phyloP scores from a whole-genome alignment of 768 basidiomycete genomes.

The Boletus rex-veris region DNA sequence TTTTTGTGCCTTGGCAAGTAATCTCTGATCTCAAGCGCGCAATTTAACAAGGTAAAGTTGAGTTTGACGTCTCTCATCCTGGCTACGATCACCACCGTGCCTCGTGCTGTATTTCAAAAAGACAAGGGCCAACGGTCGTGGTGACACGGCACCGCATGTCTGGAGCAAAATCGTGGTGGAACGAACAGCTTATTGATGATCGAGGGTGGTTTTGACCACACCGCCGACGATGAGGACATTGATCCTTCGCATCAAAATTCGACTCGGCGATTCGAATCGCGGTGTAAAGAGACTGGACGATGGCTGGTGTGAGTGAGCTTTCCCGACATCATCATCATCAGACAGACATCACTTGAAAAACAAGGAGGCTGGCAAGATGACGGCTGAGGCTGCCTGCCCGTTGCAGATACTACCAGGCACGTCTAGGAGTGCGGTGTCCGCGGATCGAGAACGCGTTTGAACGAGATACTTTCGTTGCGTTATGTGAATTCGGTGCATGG shows the following conservation, averaged over 20 bases:
- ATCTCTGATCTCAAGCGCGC: neutral
- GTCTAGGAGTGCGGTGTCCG: neutral
- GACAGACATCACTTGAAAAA: neutral
- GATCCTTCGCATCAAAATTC: neutral
- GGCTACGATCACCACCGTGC: neutral
- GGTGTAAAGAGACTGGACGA: neutral
- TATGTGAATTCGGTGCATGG: neutral
- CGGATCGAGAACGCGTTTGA: neutral
- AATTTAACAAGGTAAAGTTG: neutral
- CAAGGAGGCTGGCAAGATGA: neutral
- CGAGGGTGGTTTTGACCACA: neutral
- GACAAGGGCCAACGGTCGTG: neutral
- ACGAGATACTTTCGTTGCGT: neutral
- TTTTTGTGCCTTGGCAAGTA: neutral
- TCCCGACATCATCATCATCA: neutral
- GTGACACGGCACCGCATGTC: neutral
- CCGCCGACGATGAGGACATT: neutral
- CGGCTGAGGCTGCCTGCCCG: neutral
- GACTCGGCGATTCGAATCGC: neutral
- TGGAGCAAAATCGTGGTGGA: neutral
- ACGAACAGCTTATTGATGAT: constrained; percentile 12
- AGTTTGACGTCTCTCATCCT: neutral
- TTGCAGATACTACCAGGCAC: neutral
- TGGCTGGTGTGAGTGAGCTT: neutral
- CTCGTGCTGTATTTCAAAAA: neutral